Base-by-base conservation (phyloP, 176 grass and related monocot species). In the Rhynchospora pubera region DNA sequence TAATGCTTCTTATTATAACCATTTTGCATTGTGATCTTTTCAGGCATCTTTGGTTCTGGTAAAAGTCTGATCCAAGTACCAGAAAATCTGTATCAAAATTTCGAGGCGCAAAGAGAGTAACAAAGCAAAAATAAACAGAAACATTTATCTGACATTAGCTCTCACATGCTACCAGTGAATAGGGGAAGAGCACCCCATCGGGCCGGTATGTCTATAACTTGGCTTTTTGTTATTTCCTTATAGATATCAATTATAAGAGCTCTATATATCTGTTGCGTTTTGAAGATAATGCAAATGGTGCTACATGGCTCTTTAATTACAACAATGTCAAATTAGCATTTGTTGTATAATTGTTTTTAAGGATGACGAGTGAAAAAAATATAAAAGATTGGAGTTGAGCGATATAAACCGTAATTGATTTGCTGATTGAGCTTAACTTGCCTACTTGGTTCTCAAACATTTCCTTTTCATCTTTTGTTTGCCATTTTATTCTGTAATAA, bases 81-180 rank as follows among this genome's bases (percentile, higher is more conserved):
- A 46, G 21, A 66, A 65, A 16, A 23, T 1, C 15, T 66, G 44
- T 44, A 66, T 65, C 34, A 30, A 39, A 65, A 32, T 82, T 82
- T 67, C 43, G 57, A 12, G 59, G 23, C 26, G 61, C 7, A 39
- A 65, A 18, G 18, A 50, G 28, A 82, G 12, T 67, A 44, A 30
- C 14, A 5, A 67, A 59, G 4, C 4, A 39, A 39, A 39, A 39
- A 39, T 39, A 39, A 48, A 51, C 24, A 82, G 44, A 63, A 61
- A 3, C 9, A 13, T 51, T 67, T 67, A 9, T 82, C 60, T 80
- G 70, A 93, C 44, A 65, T 32, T 82, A 85, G 77, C 76, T 89
- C 76, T 90, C 94, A 85, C 92, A 95, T 99, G 96, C 69, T 91
- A 82, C 84, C 96, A 55, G 82, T 88, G 81, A 93, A 86, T 83